Conservation (phyloP, 371 early-diverging fungal genomes). For the Umbelopsis sp. region DNA sequence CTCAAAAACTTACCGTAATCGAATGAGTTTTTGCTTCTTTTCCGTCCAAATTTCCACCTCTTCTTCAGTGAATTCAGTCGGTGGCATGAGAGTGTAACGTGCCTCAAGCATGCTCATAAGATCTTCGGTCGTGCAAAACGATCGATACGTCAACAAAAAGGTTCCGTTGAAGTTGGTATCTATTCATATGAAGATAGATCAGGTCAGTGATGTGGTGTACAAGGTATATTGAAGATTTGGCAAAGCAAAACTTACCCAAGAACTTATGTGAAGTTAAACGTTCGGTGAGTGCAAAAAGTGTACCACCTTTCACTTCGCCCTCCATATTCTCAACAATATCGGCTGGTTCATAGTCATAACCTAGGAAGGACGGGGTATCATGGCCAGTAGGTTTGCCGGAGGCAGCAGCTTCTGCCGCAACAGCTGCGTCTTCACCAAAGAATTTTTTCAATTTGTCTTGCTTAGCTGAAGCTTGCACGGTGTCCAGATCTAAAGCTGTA, state of each 20-base stretch:
- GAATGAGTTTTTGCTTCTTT: conserved; percentile 82
- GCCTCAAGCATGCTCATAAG: conserved; percentile 69
- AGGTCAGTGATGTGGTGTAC: too few species aligned
- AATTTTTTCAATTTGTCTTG: conserved; percentile 63
- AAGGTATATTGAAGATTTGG: background rate
- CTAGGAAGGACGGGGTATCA: conserved; percentile 33
- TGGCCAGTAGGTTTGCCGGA: conserved; percentile 24
- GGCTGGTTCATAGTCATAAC: conserved; percentile 42
- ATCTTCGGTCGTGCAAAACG: conserved; percentile 80
- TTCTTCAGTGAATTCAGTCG: conserved; percentile 58
- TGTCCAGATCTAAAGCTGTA: conserved; percentile 14
- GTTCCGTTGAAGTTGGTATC: conserved; percentile 82
- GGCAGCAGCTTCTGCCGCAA: conserved; percentile 28
- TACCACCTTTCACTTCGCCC: conserved; percentile 88
- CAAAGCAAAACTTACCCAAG: conserved; percentile 22
- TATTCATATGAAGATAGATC: background rate
- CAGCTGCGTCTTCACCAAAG: conserved; percentile 64
- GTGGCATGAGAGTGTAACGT: conserved; percentile 80
- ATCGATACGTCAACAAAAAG: conserved; percentile 89
- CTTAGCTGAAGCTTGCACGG: conserved; percentile 22
- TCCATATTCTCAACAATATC: conserved; percentile 86
- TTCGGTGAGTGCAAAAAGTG: conserved; percentile 82
- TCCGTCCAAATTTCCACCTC: conserved; percentile 80
- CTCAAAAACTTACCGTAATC: conserved; percentile 55
- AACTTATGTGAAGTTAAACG: conserved; percentile 85